phyloP scores from a whole-genome alignment of 2,329 filamentous ascomycete species.

The Westerdykella ornata region DNA sequence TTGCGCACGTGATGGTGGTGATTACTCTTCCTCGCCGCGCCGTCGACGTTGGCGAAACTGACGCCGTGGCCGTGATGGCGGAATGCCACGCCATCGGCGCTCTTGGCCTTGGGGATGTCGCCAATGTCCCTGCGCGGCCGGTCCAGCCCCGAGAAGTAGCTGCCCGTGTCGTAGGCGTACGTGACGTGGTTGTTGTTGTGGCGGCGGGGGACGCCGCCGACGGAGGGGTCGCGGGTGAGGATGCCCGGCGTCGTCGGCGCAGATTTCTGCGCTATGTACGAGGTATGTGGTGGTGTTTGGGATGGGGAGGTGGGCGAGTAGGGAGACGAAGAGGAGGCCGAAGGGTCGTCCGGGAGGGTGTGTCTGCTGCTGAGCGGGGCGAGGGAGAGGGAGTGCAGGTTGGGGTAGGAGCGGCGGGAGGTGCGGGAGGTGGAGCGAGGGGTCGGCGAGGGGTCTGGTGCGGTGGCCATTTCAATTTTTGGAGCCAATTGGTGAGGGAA shows the following conservation, averaged over 20 bases:
- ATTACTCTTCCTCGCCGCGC: conserved; percentile 4
- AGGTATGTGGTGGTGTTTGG: conserved; percentile 31
- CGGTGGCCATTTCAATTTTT: too few relatives aligned
- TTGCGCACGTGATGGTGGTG: conserved; percentile 13
- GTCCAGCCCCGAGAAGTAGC: conserved; percentile 26
- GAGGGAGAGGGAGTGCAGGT: conserved; percentile 55
- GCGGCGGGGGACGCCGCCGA: conserved; percentile 33
- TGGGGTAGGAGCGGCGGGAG: conserved; percentile 52
- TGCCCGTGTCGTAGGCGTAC: conserved; percentile 17
- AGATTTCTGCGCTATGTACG: conserved; percentile 45
- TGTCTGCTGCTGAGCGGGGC: conserved; percentile 53
- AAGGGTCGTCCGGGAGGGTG: conserved; percentile 49
- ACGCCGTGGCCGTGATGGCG: conserved; percentile 22
- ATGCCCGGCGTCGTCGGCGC: conserved; percentile 46
- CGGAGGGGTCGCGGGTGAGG: conserved; percentile 38
- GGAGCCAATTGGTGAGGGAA: conserved; percentile 14
- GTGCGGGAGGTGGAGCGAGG: conserved; percentile 18
- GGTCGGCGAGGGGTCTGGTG: neutral
- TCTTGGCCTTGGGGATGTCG: conserved; percentile 43
- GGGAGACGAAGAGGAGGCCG: conserved; percentile 27
- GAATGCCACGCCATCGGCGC: conserved; percentile 35
- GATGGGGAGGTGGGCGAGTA: conserved; percentile 28
- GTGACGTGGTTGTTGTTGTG: conserved; percentile 11
- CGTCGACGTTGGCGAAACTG: conserved; percentile 18
- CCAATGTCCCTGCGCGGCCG: conserved; percentile 19